These are phyloP conservation scores for Forsythia viridissima DNA, from an alignment of 257 asterid species.

Conservation along the genomic window DNA sequence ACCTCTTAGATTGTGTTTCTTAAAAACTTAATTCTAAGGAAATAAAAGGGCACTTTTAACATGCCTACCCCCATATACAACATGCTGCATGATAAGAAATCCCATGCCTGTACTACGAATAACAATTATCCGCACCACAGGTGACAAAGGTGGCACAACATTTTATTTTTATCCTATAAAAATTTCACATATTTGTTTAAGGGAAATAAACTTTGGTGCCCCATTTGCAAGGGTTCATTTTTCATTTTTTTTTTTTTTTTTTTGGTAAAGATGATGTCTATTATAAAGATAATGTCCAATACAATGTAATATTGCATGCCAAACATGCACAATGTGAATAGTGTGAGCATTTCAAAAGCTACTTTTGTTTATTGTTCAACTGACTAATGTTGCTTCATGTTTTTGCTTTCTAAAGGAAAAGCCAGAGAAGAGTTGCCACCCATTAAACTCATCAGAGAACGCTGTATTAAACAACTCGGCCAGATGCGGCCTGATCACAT, in stretches of 20 bases:
- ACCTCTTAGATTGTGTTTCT: not conserved
- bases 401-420: conserved; percentile 41
- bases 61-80: not conserved
- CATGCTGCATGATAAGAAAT: not conserved
- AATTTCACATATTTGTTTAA: not conserved
- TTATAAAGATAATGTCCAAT: too few species aligned
- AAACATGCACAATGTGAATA: not conserved
- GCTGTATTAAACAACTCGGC: conserved; percentile 75
- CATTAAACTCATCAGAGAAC: conserved; percentile 61
- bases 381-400: not conserved
- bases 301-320: not conserved
- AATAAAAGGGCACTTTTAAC: not conserved
- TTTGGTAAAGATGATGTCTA: too few species aligned
- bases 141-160: not conserved
- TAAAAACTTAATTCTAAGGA: too few species aligned
- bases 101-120: not conserved
- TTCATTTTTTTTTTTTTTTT: too few species aligned
- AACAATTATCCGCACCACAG: not conserved
- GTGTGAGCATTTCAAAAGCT: not conserved
- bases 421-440: conserved; percentile 70
- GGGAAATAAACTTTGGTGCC: not conserved
- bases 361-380: conserved; percentile 3
- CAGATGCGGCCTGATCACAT: conserved; percentile 95
- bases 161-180: not conserved
- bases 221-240: not conserved